phyloP scores from a whole-genome alignment of 208 protist genomes.

The Leishmania guyanensis region DNA sequence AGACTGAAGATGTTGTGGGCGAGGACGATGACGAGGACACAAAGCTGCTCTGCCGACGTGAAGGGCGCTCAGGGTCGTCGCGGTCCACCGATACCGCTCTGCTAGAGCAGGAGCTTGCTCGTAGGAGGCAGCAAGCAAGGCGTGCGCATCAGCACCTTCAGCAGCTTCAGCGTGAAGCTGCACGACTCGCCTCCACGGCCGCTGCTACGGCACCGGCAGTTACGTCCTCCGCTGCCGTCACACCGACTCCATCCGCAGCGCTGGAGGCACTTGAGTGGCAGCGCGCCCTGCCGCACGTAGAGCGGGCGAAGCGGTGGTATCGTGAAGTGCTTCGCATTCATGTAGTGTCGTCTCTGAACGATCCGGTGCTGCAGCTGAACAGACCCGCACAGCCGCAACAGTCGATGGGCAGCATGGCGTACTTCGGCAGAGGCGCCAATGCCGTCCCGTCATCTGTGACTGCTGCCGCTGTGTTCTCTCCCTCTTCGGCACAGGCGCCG shows the following conservation, averaged over 20 bases:
- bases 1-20: neutral
- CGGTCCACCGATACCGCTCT: slow-evolving; percentile 11
- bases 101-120: slow-evolving; percentile 30
- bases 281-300: slow-evolving; percentile 40
- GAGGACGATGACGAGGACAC: slow-evolving; percentile 11
- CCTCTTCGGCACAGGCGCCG: neutral
- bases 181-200: slow-evolving; percentile 14
- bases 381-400: slow-evolving; percentile 20
- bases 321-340: slow-evolving; percentile 45
- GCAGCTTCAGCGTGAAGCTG: slow-evolving; percentile 42
- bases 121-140: slow-evolving; percentile 21
- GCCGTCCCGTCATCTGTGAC: slow-evolving; percentile 3
- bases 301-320: slow-evolving; percentile 53
- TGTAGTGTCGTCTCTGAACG: slow-evolving; percentile 24
- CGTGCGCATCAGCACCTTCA: slow-evolving; percentile 31
- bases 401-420: slow-evolving; percentile 17
- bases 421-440: slow-evolving; percentile 27
- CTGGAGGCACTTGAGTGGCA: slow-evolving; percentile 11
- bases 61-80: neutral
- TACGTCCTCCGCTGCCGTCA: neutral
- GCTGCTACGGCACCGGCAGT: neutral
- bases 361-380: slow-evolving; percentile 16
- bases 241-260: neutral
- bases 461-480: neutral
- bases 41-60: slow-evolving; percentile 17